Evolutionary conservation across 768 basidiomycete genomes (phyloP).

Genomic region (Pisolithus orientalis): DNA sequence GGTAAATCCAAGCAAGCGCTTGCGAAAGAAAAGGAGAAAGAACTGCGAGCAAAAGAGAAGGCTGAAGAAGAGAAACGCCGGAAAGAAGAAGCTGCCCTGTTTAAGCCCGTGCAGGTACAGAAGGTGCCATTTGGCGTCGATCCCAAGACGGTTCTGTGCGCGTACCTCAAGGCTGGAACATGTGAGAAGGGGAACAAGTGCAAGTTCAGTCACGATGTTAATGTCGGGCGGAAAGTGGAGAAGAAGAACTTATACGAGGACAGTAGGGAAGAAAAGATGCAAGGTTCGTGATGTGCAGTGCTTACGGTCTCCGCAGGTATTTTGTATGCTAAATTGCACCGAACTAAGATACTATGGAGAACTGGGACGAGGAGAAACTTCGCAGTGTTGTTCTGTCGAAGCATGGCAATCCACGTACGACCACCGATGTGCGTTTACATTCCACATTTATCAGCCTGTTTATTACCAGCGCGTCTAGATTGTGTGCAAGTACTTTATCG

Average conservation of each 20-base stretch:
- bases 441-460: slow-evolving; percentile 2
- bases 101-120: slow-evolving; percentile 75
- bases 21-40: slow-evolving; percentile 85
- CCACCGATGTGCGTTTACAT: slow-evolving; percentile 68
- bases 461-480: slow-evolving; percentile 46
- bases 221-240: slow-evolving; percentile 86
- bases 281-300: slow-evolving; percentile 41
- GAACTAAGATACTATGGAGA: slow-evolving; percentile 86
- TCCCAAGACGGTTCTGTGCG: slow-evolving; percentile 91
- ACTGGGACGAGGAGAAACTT: slow-evolving; percentile 95
- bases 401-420: slow-evolving; percentile 84
- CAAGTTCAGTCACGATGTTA: slow-evolving; percentile 93
- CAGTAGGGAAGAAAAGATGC: slow-evolving; percentile 69
- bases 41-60: slow-evolving; percentile 66
- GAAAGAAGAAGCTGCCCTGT: slow-evolving; percentile 80
- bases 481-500: slow-evolving; percentile 96
- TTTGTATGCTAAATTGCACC: background rate
- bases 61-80: slow-evolving; percentile 74
- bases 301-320: background rate
- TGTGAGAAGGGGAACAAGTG: slow-evolving; percentile 96
- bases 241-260: slow-evolving; percentile 96
- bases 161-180: slow-evolving; percentile 83
- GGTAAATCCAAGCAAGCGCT: slow-evolving; percentile 79
- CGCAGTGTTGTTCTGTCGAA: slow-evolving; percentile 82
- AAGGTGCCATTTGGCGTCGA: slow-evolving; percentile 94